Percentiles rank a stretch among this genome's conserved stretches.
Conservation (phyloP, 2,329 filamentous ascomycete species). For the Alternaria infectoria region DNA sequence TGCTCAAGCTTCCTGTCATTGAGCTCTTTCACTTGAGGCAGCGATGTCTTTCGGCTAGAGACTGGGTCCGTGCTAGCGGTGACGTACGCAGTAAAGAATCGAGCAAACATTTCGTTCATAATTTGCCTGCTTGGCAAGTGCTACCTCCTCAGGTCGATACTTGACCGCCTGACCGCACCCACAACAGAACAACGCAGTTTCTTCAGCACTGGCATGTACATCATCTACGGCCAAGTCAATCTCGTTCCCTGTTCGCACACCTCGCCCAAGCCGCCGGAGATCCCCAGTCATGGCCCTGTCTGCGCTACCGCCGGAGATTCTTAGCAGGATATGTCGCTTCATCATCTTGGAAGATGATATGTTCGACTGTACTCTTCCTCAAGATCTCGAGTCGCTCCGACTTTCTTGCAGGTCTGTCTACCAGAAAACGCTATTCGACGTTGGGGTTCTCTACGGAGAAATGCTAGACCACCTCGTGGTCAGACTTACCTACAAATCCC, state of each 20-base stretch:
- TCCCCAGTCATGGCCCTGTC: neutral
- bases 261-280: neutral
- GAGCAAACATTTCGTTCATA: too few relatives aligned
- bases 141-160: too few relatives aligned
- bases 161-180: too few relatives aligned
- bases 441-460: neutral
- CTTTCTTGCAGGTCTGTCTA: neutral
- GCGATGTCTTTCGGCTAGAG: neutral
- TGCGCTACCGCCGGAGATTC: neutral
- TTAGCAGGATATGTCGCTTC: neutral
- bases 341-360: neutral
- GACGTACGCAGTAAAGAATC: too few relatives aligned
- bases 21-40: neutral
- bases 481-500: neutral
- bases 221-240: neutral
- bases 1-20: too few relatives aligned
- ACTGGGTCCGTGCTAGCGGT: neutral
- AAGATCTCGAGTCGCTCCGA: neutral
- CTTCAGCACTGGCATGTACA: accelerated
- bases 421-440: neutral
- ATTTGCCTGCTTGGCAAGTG: too few relatives aligned
- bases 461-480: neutral
- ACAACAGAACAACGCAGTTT: neutral
- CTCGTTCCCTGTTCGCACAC: neutral
- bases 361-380: neutral